phyloP scores from a whole-genome alignment of 2,329 filamentous ascomycete genomes.

The Botrytis cinerea region DNA sequence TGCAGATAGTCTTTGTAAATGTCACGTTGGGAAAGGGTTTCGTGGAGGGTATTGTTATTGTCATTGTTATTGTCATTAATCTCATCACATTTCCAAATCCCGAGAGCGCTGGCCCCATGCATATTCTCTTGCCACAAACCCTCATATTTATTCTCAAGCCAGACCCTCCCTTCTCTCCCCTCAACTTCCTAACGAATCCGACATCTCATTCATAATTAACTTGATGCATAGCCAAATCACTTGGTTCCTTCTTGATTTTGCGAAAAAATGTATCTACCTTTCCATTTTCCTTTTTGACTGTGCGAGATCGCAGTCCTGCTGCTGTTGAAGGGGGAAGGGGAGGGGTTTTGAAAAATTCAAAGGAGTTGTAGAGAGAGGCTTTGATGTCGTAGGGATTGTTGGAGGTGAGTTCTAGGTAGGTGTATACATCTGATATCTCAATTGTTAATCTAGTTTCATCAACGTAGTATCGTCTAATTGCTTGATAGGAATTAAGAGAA shows the following conservation, averaged over 20 bases:
- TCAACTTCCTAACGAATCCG: neutral
- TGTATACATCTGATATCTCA: conserved; percentile 59
- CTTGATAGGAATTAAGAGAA: neutral
- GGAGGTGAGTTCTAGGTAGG: conserved; percentile 62
- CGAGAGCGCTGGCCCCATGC: neutral
- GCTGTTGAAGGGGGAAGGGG: neutral
- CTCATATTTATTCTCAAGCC: neutral
- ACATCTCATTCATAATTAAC: neutral
- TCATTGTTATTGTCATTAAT: neutral
- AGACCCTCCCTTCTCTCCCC: neutral
- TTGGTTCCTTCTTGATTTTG: neutral
- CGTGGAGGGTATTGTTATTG: neutral
- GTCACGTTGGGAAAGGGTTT: neutral
- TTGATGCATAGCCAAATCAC: conserved; percentile 4
- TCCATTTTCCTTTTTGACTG: neutral
- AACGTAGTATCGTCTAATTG: neutral
- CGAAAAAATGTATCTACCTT: neutral
- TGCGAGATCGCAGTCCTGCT: neutral
- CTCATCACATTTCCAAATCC: neutral
- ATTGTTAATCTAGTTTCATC: neutral
- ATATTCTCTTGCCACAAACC: neutral
- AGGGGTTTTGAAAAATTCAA: conserved; percentile 40
- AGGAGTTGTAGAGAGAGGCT: conserved; percentile 58
- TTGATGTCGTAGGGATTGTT: conserved; percentile 64
- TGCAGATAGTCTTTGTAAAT: neutral